phyloP scores from a whole-genome alignment of 805 yeast genomes.

The Spathaspora passalidarum region DNA sequence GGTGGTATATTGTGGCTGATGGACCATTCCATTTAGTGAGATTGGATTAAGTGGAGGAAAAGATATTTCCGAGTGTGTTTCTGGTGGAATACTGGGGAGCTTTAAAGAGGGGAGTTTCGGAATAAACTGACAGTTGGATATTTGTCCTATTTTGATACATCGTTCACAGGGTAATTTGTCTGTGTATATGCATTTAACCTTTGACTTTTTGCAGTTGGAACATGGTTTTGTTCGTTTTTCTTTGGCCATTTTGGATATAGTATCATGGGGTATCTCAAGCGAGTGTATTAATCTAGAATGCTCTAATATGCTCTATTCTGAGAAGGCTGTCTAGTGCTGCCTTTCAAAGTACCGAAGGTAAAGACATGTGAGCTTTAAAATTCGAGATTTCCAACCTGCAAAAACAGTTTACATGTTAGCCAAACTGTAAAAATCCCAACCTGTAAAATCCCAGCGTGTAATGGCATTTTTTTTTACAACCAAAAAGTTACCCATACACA shows the following conservation, averaged over 20 bases:
- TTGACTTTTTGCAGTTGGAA: constrained; percentile 56
- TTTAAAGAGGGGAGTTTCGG: constrained; percentile 47
- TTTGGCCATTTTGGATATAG: constrained; percentile 19
- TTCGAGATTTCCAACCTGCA: too few relatives aligned
- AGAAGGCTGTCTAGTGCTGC: not conserved
- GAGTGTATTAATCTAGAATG: too few relatives aligned
- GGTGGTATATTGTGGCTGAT: too few relatives aligned
- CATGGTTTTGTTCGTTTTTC: constrained; percentile 58
- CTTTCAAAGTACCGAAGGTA: not conserved
- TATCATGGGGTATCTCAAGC: not conserved
- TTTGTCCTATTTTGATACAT: constrained; percentile 49
- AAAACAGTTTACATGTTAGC: too few relatives aligned
- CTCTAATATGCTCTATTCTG: not conserved
- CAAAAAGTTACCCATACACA: too few relatives aligned
- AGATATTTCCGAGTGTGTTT: not conserved
- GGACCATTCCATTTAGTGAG: not conserved
- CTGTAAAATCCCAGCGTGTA: too few relatives aligned
- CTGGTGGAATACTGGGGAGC: constrained; percentile 19
- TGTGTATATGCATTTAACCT: constrained; percentile 57
- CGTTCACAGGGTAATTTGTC: constrained; percentile 53
- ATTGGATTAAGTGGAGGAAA: not conserved
- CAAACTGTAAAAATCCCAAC: too few relatives aligned
- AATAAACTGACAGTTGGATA: constrained; percentile 50
- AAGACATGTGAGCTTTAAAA: not conserved
- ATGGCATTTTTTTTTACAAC: too few relatives aligned